Conservation (phyloP, 1,284 basidiomycete species). For the Hortiboletus rubellus region DNA sequence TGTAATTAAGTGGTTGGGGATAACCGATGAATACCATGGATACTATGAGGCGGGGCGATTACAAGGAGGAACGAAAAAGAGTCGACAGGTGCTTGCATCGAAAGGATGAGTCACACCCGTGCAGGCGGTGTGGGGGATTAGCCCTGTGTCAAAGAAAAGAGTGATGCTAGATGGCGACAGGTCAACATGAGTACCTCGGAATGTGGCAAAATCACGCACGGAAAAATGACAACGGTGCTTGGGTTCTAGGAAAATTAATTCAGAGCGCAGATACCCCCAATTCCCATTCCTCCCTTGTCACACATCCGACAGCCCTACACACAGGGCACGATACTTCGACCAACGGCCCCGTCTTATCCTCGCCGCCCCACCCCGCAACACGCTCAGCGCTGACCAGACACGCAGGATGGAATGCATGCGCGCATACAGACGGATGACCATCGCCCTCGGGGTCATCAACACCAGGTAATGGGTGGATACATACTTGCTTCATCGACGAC, state of each 20-base stretch:
- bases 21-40: constrained; percentile 23
- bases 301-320: constrained; percentile 58
- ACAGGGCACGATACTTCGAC: constrained; percentile 68
- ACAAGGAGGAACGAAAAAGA: background rate
- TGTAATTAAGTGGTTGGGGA: background rate
- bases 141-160: background rate
- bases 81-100: background rate
- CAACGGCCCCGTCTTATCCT: constrained; percentile 41
- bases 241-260: background rate
- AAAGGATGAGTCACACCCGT: background rate
- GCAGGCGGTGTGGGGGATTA: background rate
- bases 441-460: background rate
- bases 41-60: constrained; percentile 4
- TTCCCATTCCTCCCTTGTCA: constrained; percentile 62
- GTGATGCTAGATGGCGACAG: background rate
- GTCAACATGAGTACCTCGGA: background rate
- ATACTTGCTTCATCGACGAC: constrained; percentile 43
- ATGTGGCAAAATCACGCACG: constrained; percentile 4
- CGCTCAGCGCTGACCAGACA: constrained; percentile 75
- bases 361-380: constrained; percentile 58
- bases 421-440: constrained; percentile 43
- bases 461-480: constrained; percentile 38
- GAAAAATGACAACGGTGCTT: background rate
- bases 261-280: constrained; percentile 40
- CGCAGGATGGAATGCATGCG: constrained; percentile 65